Conservation (phyloP, 345 rosid genomes). For the Citrus unshiu region DNA sequence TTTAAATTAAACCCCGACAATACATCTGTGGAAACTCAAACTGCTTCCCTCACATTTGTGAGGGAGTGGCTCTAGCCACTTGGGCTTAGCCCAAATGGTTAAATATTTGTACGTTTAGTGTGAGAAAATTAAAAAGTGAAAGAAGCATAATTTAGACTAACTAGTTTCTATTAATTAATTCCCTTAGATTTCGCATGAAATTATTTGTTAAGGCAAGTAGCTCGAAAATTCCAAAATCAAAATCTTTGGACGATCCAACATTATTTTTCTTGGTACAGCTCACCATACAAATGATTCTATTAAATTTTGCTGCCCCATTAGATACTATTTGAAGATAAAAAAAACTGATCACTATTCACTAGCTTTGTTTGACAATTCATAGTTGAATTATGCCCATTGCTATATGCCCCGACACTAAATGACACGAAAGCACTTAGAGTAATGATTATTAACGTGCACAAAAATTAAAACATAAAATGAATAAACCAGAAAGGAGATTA, state of each 20-base stretch:
- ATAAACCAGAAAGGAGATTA: background rate
- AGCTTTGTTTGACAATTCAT: background rate
- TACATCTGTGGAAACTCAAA: no score
- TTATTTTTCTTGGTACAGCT: background rate
- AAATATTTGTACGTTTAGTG: background rate
- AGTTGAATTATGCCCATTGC: background rate
- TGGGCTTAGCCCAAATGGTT: no score
- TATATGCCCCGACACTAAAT: background rate
- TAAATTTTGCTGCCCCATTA: constrained; percentile 4
- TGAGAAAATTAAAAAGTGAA: background rate
- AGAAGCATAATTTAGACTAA: constrained; percentile 1
- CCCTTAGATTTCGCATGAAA: background rate
- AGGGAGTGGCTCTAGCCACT: no score
- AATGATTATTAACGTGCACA: background rate
- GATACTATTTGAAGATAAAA: background rate
- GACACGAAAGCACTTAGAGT: background rate
- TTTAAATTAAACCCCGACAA: no score
- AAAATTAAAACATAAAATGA: background rate
- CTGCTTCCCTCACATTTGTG: no score
- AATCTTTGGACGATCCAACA: constrained; percentile 20
- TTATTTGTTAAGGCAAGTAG: constrained; percentile 10
- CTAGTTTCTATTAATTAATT: background rate
- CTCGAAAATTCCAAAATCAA: constrained; percentile 18
- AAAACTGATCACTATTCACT: background rate
- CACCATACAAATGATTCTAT: background rate